These are phyloP conservation scores for Pneumocystis wakefieldiae DNA, from an alignment of 1,139 yeast species.

Conservation along the genomic window DNA sequence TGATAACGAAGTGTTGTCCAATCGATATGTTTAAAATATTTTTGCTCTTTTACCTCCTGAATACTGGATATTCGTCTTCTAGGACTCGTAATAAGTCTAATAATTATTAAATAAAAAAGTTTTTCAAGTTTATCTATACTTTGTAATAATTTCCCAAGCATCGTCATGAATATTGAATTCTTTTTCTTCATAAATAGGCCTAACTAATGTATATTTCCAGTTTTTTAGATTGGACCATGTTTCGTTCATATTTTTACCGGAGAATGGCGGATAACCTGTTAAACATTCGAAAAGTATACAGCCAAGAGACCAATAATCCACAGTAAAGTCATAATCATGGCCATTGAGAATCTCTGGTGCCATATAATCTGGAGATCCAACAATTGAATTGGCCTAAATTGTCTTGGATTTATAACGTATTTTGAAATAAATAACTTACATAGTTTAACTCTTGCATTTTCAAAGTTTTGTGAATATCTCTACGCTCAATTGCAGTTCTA, in stretches of 20 bases:
- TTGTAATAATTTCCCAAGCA: slow-evolving; percentile 78
- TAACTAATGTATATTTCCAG: slow-evolving; percentile 74
- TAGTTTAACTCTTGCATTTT: slow-evolving; percentile 63
- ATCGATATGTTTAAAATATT: slow-evolving; percentile 71
- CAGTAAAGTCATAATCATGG: slow-evolving; percentile 81
- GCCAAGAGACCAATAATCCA: slow-evolving; percentile 97
- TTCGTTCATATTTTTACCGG: slow-evolving; percentile 86
- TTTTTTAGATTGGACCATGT: slow-evolving; percentile 86
- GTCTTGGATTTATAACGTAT: slow-evolving; percentile 42
- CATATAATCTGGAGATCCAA: slow-evolving; percentile 98
- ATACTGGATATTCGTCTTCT: slow-evolving; percentile 58
- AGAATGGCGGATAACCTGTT: slow-evolving; percentile 92
- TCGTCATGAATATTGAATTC: slow-evolving; percentile 37
- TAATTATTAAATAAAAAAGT: neutral
- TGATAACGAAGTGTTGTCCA: slow-evolving; percentile 56
- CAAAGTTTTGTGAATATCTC: slow-evolving; percentile 35
- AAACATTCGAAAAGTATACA: slow-evolving; percentile 86
- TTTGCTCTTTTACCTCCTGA: slow-evolving; percentile 63
- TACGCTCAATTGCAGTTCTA: slow-evolving; percentile 11
- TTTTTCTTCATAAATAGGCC: slow-evolving; percentile 47
- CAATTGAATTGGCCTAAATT: slow-evolving; percentile 84
- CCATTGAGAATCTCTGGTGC: slow-evolving; percentile 95
- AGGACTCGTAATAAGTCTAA: slow-evolving; percentile 62
- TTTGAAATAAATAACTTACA: slow-evolving; percentile 38
- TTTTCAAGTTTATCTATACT: slow-evolving; percentile 9